phyloP scores from a whole-genome alignment of 192 early-diverging fungal genomes.

The Spinellus fusiger region DNA sequence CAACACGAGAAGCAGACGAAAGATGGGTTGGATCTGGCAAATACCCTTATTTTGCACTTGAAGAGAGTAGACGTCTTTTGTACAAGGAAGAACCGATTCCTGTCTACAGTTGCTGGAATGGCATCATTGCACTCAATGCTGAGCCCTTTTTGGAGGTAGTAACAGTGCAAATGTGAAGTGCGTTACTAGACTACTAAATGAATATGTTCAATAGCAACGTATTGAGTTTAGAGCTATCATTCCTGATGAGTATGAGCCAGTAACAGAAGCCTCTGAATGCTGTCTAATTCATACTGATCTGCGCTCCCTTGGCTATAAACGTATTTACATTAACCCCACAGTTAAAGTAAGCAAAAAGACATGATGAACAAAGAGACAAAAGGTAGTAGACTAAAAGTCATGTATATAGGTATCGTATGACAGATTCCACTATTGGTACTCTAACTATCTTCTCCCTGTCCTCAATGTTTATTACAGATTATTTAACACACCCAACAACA shows the following conservation, averaged over 20 bases:
- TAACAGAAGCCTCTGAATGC: conserved; percentile 14
- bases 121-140: conserved; percentile 9
- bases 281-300: conserved; percentile 14
- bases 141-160: conserved; percentile 3
- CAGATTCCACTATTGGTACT: too few species aligned
- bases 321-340: conserved; percentile 13
- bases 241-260: neutral
- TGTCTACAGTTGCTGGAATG: conserved; percentile 22
- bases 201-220: neutral
- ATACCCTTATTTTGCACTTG: conserved; percentile 6
- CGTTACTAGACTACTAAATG: neutral
- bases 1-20: conserved; percentile 11
- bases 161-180: neutral
- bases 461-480: too few species aligned
- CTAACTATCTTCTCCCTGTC: too few species aligned
- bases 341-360: conserved; percentile 1
- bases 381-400: too few species aligned
- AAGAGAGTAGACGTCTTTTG: neutral
- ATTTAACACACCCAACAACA: too few species aligned
- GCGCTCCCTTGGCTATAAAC: neutral
- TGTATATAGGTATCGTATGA: too few species aligned
- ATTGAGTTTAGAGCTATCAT: neutral
- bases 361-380: neutral
- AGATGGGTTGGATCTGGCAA: conserved; percentile 13
- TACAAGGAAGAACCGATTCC: neutral